These are phyloP conservation scores for Epichloe glyceriae DNA, from an alignment of 2,329 filamentous ascomycete genomes.

Conservation along the genomic window DNA sequence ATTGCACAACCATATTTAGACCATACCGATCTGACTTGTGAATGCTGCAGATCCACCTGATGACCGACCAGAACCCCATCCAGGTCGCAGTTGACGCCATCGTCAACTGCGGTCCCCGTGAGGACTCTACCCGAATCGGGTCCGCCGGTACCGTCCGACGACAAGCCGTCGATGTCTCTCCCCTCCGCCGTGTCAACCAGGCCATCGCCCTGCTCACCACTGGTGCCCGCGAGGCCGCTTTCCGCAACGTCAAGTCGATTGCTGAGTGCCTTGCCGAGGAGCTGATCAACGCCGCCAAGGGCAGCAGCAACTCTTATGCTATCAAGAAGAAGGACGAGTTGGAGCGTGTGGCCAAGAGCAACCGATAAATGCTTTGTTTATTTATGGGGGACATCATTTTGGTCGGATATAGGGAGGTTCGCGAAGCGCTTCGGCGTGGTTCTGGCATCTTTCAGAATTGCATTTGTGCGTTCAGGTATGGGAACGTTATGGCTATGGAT, in stretches of 20 bases:
- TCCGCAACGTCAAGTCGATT: constrained; percentile 99
- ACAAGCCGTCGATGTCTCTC: constrained; percentile 99
- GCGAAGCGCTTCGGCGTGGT: constrained; percentile 29
- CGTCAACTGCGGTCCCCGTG: constrained; percentile 99
- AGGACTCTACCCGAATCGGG: constrained; percentile 99
- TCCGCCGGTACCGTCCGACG: constrained; percentile 98
- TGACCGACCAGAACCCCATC: constrained; percentile 99
- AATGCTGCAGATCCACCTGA: constrained; percentile 78
- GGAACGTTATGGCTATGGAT: constrained; percentile 29
- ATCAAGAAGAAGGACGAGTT: constrained; percentile 99
- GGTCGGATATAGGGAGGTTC: constrained; percentile 14
- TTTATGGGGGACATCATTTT: constrained; percentile 3
- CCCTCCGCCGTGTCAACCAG: constrained; percentile 99
- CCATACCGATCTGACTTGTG: constrained; percentile 14
- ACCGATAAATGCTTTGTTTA: constrained; percentile 66
- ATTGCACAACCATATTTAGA: neutral
- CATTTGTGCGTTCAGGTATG: constrained; percentile 34
- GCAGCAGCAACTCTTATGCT: constrained; percentile 99
- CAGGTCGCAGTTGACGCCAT: constrained; percentile 99
- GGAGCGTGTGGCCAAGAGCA: constrained; percentile 99
- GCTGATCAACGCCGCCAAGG: constrained; percentile 99
- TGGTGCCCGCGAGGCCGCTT: constrained; percentile 94
- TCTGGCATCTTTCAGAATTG: constrained; percentile 34
- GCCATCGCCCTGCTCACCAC: constrained; percentile 98
- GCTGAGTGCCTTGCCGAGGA: constrained; percentile 99